Evolutionary conservation across 805 yeast genomes (phyloP).

Genomic region (Ogataea ganodermae): DNA sequence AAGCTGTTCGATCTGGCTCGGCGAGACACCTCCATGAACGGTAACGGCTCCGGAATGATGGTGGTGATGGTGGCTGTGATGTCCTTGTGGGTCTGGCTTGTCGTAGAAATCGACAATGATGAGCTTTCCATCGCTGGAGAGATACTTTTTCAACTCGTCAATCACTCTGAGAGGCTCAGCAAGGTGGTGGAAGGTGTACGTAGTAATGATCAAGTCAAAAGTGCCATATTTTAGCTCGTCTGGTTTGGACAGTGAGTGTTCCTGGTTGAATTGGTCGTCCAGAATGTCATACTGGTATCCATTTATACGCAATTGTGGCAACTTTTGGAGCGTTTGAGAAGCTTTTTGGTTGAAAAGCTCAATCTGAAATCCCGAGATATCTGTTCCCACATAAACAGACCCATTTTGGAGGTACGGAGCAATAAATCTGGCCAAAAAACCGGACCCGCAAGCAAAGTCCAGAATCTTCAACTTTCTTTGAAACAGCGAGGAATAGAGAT

Average conservation of each 20-base stretch:
- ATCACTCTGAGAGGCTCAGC: constrained; percentile 36
- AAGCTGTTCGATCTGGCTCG: neutral
- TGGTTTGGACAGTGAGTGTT: constrained; percentile 11
- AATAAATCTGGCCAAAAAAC: constrained; percentile 37
- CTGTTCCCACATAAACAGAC: constrained; percentile 38
- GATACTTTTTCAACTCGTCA: constrained; percentile 35
- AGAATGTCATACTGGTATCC: constrained; percentile 18
- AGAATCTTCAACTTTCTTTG: constrained; percentile 24
- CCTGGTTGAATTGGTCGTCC: constrained; percentile 15
- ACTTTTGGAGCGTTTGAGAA: constrained; percentile 21
- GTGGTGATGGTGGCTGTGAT: neutral
- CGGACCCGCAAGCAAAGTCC: constrained; percentile 50
- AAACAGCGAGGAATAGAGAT: constrained; percentile 8
- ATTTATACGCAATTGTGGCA: constrained; percentile 15
- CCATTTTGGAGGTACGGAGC: constrained; percentile 32
- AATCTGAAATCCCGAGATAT: constrained; percentile 34
- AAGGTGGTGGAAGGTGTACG: constrained; percentile 44
- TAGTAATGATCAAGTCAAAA: constrained; percentile 40
- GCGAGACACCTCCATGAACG: constrained; percentile 2
- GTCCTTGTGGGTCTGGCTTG: constrained; percentile 19
- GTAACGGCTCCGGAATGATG: neutral
- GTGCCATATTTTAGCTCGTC: constrained; percentile 12
- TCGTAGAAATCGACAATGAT: constrained; percentile 43
- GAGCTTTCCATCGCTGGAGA: constrained; percentile 38
- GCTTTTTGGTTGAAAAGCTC: constrained; percentile 21